Evolutionary conservation across 1,284 basidiomycete genomes (phyloP).

Genomic region (Apiotrichum montevideense): DNA sequence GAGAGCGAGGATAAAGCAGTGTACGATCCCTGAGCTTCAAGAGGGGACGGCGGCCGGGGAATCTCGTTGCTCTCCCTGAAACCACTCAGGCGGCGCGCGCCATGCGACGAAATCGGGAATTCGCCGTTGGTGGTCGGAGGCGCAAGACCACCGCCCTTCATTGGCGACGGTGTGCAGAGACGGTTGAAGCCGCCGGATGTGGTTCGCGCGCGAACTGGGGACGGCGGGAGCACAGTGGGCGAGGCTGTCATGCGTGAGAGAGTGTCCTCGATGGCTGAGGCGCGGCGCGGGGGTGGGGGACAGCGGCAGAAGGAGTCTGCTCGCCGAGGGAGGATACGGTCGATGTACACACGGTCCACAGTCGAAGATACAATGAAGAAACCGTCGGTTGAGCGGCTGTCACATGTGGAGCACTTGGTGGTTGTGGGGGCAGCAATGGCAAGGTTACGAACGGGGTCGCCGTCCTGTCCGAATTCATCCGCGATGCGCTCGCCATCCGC

Average conservation of each 20-base stretch:
- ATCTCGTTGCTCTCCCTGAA: slow-evolving; percentile 6
- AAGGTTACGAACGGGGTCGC: slow-evolving; percentile 5
- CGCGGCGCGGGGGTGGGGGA: slow-evolving; percentile 9
- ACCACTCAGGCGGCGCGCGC: slow-evolving; percentile 28
- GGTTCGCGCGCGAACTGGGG: neutral
- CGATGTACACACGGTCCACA: slow-evolving; percentile 22
- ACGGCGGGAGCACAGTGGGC: slow-evolving; percentile 1
- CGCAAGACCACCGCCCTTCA: slow-evolving; percentile 5
- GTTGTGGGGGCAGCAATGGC: slow-evolving; percentile 17
- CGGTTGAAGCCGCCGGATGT: neutral
- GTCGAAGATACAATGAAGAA: slow-evolving; percentile 35
- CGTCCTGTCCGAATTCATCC: slow-evolving; percentile 3
- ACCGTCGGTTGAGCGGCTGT: slow-evolving; percentile 21
- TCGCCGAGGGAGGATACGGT: slow-evolving; percentile 23
- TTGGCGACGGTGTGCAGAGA: neutral
- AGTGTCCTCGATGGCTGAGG: slow-evolving; percentile 20
- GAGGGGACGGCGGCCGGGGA: slow-evolving; percentile 11
- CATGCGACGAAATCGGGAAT: slow-evolving; percentile 38
- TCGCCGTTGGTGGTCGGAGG: slow-evolving; percentile 15
- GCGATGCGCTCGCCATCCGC: slow-evolving; percentile 11
- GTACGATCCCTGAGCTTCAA: slow-evolving; percentile 6
- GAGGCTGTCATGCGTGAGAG: neutral
- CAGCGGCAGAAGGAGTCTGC: slow-evolving; percentile 28
- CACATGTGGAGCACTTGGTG: slow-evolving; percentile 31
- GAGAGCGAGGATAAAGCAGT: slow-evolving; percentile 8